Percentiles rank a stretch among this genome's conserved stretches.
Evolutionary conservation across 2,329 filamentous ascomycete species (phyloP).

Genomic region (Aplosporella prunicola): DNA sequence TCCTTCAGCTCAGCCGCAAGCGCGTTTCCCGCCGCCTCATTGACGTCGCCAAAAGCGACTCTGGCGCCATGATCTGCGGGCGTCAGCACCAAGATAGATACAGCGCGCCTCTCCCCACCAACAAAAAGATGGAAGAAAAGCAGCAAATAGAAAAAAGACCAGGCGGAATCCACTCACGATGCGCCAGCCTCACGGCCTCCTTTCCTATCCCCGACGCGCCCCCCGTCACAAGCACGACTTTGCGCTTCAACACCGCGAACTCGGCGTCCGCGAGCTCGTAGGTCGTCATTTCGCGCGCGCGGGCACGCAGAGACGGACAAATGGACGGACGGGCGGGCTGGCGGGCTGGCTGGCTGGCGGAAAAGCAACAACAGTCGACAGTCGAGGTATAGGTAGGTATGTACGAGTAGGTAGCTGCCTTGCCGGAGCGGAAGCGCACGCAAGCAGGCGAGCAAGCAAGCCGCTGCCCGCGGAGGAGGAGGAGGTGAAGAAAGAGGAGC

Average conservation of each 20-base stretch:
- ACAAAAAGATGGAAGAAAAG: background rate
- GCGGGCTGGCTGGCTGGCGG: too few relatives aligned
- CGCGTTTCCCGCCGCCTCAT: conserved; percentile 11
- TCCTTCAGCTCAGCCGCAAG: conserved; percentile 11
- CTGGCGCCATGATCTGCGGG: conserved; percentile 16
- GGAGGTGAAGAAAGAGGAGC: too few relatives aligned
- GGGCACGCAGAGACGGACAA: too few relatives aligned
- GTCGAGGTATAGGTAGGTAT: too few relatives aligned
- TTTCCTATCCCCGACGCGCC: conserved; percentile 18
- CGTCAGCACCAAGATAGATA: background rate
- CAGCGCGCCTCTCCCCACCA: background rate
- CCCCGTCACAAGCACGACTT: conserved; percentile 18
- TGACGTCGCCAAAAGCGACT: conserved; percentile 18
- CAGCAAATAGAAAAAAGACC: background rate
- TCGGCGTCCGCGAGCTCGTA: conserved; percentile 2
- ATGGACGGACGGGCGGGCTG: too few relatives aligned
- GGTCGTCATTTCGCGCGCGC: conserved; percentile 3
- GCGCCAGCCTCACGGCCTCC: conserved; percentile 15
- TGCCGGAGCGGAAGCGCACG: too few relatives aligned
- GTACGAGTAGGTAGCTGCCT: too few relatives aligned
- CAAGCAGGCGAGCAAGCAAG: too few relatives aligned
- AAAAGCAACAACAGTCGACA: too few relatives aligned
- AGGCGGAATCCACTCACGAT: conserved; percentile 10
- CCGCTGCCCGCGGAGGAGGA: too few relatives aligned
- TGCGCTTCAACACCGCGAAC: conserved; percentile 12